Evolutionary conservation across 2,329 filamentous ascomycete species (phyloP), one percentile per base, ranked within the genome.

Genomic region (Helotiales sp.): DNA sequence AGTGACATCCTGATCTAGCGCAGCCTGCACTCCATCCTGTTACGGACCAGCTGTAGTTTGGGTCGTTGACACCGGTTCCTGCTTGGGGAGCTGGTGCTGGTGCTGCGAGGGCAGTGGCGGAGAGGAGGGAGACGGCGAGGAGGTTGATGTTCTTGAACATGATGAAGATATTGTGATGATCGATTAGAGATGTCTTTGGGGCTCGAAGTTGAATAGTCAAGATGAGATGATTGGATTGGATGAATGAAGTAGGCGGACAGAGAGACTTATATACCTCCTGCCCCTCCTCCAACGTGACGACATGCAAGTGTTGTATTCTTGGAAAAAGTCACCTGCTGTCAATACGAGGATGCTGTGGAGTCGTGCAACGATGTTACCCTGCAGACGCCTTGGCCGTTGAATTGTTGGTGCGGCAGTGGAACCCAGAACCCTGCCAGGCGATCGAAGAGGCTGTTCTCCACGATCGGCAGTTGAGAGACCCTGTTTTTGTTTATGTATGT

Each of bases 11-110:
- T 20, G 57, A 37, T 45, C 61, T 52, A 10, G 52, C 45, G 20
- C 64, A 67, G 22, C 67, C 67, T 20, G 67, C 67, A 34, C 45
- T 50, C 67, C 67, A 69, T 11, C 45, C 47, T 30, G 65, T 67
- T 40, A 69, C 64, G 6, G 32, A 49, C 64, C 64, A 69, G 22
- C 24, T 26, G 61, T 69, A 69, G 5, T 11, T 32, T 58, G 50
- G 28, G 34, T 57, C 54, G 20, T 64, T 67, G 26, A 61, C 43
- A 6, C 52, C 52, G 8, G 30, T 40, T 57, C 52, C 52, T 34
- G 20, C 58, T 52, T 52, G 55, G 20, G 22, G 50, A 40, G 49
- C 34, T 28, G 47, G 37, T 40, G 59, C 24, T 49, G 67, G 58
- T 26, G 59, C 43, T 54, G 52, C 52, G 32, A 57, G 11, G 20